These are phyloP conservation scores for Schizothecium vesticola DNA, from an alignment of 495 filamentous ascomycete genomes.

Conservation along the genomic window DNA sequence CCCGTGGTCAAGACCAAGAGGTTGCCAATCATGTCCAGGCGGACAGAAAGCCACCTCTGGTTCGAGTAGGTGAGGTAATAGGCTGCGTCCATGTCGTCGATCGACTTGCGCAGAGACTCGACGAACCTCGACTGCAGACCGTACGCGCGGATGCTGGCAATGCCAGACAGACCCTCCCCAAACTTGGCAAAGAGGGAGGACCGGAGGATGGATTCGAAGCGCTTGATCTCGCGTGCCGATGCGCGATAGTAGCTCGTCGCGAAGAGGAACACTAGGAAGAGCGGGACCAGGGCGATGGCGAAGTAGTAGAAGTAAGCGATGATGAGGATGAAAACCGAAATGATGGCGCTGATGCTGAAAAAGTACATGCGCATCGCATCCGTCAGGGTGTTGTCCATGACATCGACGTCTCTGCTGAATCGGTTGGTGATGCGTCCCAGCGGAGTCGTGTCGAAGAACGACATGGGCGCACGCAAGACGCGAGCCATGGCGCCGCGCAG, in stretches of 20 bases:
- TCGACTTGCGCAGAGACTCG: slow-evolving; percentile 56
- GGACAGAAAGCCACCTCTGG: slow-evolving; percentile 82
- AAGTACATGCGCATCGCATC: slow-evolving; percentile 94
- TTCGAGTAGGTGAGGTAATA: slow-evolving; percentile 94
- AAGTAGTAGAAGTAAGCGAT: slow-evolving; percentile 95
- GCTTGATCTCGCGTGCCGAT: slow-evolving; percentile 89
- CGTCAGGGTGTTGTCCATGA: slow-evolving; percentile 89
- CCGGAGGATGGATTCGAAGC: slow-evolving; percentile 82
- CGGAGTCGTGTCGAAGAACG: slow-evolving; percentile 95
- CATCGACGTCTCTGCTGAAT: slow-evolving; percentile 91
- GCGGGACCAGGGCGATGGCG: slow-evolving; percentile 78
- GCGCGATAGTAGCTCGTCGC: slow-evolving; percentile 84
- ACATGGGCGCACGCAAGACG: slow-evolving; percentile 86
- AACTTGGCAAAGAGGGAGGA: slow-evolving; percentile 89
- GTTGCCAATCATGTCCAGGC: slow-evolving; percentile 79
- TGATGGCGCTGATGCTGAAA: slow-evolving; percentile 71
- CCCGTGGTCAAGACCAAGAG: slow-evolving; percentile 78
- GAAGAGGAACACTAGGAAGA: slow-evolving; percentile 73
- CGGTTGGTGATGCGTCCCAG: slow-evolving; percentile 95
- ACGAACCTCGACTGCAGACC: slow-evolving; percentile 72
- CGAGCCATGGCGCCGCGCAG: slow-evolving; percentile 73
- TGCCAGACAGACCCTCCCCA: slow-evolving; percentile 77
- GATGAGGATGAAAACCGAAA: slow-evolving; percentile 78
- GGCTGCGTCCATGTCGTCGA: slow-evolving; percentile 88
- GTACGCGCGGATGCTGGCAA: slow-evolving; percentile 82